Conservation (phyloP, 768 basidiomycete species). For the Paxillus rubicundulus region DNA sequence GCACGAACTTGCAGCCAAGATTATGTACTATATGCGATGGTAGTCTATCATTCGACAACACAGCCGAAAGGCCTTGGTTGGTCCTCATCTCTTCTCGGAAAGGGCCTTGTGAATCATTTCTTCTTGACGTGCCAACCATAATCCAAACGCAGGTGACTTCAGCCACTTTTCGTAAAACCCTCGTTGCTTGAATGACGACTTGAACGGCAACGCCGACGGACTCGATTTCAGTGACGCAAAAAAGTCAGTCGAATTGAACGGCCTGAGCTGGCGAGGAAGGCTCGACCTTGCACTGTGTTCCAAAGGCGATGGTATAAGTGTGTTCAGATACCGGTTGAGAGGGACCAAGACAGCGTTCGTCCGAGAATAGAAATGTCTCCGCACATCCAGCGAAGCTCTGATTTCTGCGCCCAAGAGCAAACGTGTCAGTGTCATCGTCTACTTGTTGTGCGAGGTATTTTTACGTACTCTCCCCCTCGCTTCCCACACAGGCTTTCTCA, state of each 20-base stretch:
- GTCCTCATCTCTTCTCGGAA: slow-evolving; percentile 18
- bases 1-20: too few relatives aligned
- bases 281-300: slow-evolving; percentile 34
- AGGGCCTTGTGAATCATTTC: slow-evolving; percentile 62
- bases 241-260: slow-evolving; percentile 69
- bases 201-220: slow-evolving; percentile 74
- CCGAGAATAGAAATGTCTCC: slow-evolving; percentile 80
- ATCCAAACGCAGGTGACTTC: slow-evolving; percentile 70
- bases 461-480: slow-evolving; percentile 51
- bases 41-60: not conserved
- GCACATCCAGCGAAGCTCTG: slow-evolving; percentile 61
- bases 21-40: not conserved
- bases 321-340: slow-evolving; percentile 86
- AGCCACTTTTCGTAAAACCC: slow-evolving; percentile 82
- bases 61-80: too few relatives aligned
- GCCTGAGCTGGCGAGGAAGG: slow-evolving; percentile 49
- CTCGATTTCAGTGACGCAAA: slow-evolving; percentile 68
- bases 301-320: slow-evolving; percentile 72
- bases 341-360: slow-evolving; percentile 87
- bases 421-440: not conserved
- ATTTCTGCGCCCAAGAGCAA: slow-evolving; percentile 41
- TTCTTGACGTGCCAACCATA: slow-evolving; percentile 79
- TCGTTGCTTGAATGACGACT: slow-evolving; percentile 55
- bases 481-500: slow-evolving; percentile 56
- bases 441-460: not conserved